Evolutionary conservation across 2,329 filamentous ascomycete genomes (phyloP), one percentile per base, ranked within the genome.

Genomic region (Metarhizium sp.): DNA sequence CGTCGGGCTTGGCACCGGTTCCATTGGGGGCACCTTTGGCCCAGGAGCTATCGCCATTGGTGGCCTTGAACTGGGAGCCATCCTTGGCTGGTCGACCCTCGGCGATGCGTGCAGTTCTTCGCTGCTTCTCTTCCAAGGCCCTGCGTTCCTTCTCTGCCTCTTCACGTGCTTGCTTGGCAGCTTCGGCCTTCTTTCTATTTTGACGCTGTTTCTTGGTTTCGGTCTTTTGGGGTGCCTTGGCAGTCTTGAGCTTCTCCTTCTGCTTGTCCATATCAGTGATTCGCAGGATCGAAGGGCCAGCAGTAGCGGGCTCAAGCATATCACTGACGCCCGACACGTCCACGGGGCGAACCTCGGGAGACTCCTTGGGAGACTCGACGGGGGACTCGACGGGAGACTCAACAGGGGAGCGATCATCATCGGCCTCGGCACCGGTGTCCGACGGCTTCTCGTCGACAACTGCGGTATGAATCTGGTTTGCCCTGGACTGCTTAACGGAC

Each of bases 181-280:
- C 86, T 73, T 96, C 91, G 42, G 82, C 85, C 83, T 96, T 96
- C 76, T 87, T 84, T 62, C 86, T 83, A 75, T 96, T 94, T 76
- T 96, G 92, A 58, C 91, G 86, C 76, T 95, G 90, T 78, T 96
- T 96, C 86, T 96, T 96, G 20, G 87, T 88, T 77, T 96, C 88
- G 18, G 80, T 81, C 51, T 81, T 79, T 69, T 89, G 84, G 60
- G 81, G 77, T 45, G 78, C 75, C 74, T 85, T 82, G 61, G 77
- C 73, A 64, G 80, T 76, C 73, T 84, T 84, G 59, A 78, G 74
- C 71, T 85, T 85, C 73, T 86, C 75, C 73, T 86, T 81, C 67
- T 79, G 73, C 78, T 83, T 68, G 73, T 80, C 65, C 71, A 81
- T 68, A 59, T 85, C 84, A 54, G 87, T 94, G 60, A 97, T 77